phyloP scores from a whole-genome alignment of 192 early-diverging fungal species.

The Oehlia diaphana region DNA sequence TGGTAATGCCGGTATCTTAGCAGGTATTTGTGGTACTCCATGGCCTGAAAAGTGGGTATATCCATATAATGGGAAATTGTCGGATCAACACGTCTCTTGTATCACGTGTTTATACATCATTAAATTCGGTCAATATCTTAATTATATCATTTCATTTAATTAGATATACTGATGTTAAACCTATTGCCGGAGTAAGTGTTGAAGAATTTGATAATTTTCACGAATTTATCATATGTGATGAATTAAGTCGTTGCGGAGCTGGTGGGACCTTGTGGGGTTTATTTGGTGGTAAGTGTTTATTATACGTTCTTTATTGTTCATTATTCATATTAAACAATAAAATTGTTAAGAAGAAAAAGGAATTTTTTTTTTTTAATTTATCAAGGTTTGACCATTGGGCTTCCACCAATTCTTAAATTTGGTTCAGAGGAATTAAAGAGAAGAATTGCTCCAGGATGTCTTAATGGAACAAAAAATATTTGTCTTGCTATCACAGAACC shows the following conservation, averaged over 20 bases:
- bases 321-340: not conserved
- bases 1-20: constrained; percentile 72
- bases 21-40: constrained; percentile 52
- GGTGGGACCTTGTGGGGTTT: constrained; percentile 84
- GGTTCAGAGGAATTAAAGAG: constrained; percentile 69
- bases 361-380: not conserved
- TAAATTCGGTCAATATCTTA: not conserved
- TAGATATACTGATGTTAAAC: constrained; percentile 15
- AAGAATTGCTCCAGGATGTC: constrained; percentile 61
- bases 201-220: constrained; percentile 71
- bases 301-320: not conserved
- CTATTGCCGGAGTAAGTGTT: constrained; percentile 50
- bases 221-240: constrained; percentile 74
- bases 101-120: not conserved
- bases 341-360: too few species aligned
- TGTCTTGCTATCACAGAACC: constrained; percentile 84
- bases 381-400: constrained; percentile 66
- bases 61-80: too few species aligned
- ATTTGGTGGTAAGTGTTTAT: constrained; percentile 52
- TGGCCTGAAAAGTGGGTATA: constrained; percentile 22
- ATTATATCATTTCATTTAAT: not conserved
- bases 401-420: constrained; percentile 74
- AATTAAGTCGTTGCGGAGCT: constrained; percentile 76
- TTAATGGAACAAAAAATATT: constrained; percentile 76
- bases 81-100: too few species aligned